These are phyloP conservation scores for Spencermartinsiella europaea DNA, from an alignment of 805 yeast species.

Conservation along the genomic window DNA sequence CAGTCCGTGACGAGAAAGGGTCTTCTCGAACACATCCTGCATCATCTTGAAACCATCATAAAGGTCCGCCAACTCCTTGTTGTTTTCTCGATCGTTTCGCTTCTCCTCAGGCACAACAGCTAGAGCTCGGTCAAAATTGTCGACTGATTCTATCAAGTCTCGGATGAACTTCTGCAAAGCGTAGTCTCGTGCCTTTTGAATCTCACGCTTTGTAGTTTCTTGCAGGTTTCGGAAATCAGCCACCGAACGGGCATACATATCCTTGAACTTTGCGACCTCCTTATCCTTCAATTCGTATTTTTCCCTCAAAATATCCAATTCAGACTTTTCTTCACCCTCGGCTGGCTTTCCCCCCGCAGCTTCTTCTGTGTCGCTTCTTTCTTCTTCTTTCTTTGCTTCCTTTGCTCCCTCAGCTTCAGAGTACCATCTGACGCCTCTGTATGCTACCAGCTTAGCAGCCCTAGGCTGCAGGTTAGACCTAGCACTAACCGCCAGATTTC, in stretches of 20 bases:
- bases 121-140: slow-evolving; percentile 84
- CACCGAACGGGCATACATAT: slow-evolving; percentile 71
- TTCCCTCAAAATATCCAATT: slow-evolving; percentile 37
- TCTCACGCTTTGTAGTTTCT: slow-evolving; percentile 81
- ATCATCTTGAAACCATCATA: slow-evolving; percentile 92
- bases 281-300: slow-evolving; percentile 50
- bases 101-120: slow-evolving; percentile 46
- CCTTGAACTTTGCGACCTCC: slow-evolving; percentile 77
- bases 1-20: slow-evolving; percentile 74
- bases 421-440: slow-evolving; percentile 6
- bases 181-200: slow-evolving; percentile 81
- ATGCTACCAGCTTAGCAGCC: not conserved
- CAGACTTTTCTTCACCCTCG: slow-evolving; percentile 5
- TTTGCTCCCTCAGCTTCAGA: slow-evolving; percentile 6
- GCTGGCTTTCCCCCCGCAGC: not conserved
- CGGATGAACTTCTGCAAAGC: slow-evolving; percentile 89
- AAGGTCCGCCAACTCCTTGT: slow-evolving; percentile 63
- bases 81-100: slow-evolving; percentile 37
- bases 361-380: not conserved
- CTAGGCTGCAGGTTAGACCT: not conserved
- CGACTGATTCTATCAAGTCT: slow-evolving; percentile 83
- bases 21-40: slow-evolving; percentile 76
- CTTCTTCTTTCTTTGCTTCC: not conserved
- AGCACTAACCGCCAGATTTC: not conserved
- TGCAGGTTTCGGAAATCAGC: slow-evolving; percentile 93